phyloP scores from a whole-genome alignment of 441 rosid species.

The Iberis amara region DNA sequence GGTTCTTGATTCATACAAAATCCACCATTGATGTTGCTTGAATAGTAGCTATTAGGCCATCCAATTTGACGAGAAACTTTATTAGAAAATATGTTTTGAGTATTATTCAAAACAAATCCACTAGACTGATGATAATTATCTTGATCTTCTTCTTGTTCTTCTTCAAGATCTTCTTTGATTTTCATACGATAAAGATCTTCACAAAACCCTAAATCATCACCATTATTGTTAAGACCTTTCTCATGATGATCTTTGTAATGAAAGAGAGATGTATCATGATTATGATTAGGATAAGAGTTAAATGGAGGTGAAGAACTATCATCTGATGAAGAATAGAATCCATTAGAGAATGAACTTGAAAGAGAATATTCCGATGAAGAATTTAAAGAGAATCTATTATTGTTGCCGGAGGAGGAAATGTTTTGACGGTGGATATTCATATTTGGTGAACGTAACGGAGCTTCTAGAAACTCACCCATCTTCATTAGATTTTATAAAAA shows the following conservation, averaged over 20 bases:
- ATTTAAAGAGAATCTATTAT: constrained; percentile 35
- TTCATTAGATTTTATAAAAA: neutral
- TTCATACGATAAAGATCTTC: constrained; percentile 34
- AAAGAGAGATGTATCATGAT: constrained; percentile 4
- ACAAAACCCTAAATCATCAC: constrained; percentile 34
- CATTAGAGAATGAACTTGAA: constrained; percentile 38
- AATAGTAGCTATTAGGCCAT: constrained; percentile 23
- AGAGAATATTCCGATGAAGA: constrained; percentile 33
- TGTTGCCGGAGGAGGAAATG: constrained; percentile 7
- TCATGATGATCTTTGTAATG: constrained; percentile 12
- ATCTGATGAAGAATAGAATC: constrained; percentile 31
- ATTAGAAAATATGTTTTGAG: neutral
- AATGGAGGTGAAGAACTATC: constrained; percentile 34
- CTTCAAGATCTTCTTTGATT: constrained; percentile 23
- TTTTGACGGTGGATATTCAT: constrained; percentile 10
- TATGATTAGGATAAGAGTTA: constrained; percentile 1
- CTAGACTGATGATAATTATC: too few species aligned
- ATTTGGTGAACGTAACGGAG: constrained; percentile 13
- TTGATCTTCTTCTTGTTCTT: neutral
- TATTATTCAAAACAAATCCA: too few species aligned
- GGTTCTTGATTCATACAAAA: neutral
- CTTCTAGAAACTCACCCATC: constrained; percentile 24
- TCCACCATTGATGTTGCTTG: constrained; percentile 11
- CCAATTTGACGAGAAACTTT: constrained; percentile 9
- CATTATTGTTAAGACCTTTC: constrained; percentile 21